Conservation (phyloP, 2,329 filamentous ascomycete genomes). For the Thelonectria blattea region DNA sequence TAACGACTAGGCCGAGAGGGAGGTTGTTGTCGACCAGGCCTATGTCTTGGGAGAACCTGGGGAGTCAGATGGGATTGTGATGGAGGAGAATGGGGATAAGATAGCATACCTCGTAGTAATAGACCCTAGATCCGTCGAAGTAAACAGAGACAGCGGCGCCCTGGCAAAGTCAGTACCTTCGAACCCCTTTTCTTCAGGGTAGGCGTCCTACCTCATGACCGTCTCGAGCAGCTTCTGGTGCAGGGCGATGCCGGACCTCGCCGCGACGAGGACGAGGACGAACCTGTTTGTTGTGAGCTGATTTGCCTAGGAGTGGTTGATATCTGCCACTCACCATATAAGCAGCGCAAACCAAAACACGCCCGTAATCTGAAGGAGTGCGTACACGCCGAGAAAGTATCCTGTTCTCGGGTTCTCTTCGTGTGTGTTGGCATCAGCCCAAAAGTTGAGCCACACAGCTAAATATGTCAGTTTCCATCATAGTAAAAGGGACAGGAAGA, state of each 20-base stretch:
- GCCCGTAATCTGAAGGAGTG: slow-evolving; percentile 31
- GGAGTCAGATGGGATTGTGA: not conserved
- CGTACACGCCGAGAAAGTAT: slow-evolving; percentile 37
- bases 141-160: slow-evolving; percentile 50
- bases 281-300: slow-evolving; percentile 31
- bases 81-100: not conserved
- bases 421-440: slow-evolving; percentile 33
- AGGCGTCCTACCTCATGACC: slow-evolving; percentile 24
- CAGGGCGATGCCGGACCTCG: slow-evolving; percentile 35
- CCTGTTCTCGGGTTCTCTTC: slow-evolving; percentile 10
- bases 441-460: slow-evolving; percentile 44
- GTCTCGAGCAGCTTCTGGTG: slow-evolving; percentile 35
- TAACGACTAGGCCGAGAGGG: slow-evolving; percentile 43
- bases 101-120: slow-evolving; percentile 47
- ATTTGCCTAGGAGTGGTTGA: no score
- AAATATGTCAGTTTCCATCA: not conserved
- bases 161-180: slow-evolving; percentile 28
- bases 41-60: slow-evolving; percentile 52
- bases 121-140: slow-evolving; percentile 47
- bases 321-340: slow-evolving; percentile 23
- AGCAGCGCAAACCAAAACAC: slow-evolving; percentile 31
- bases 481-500: no score
- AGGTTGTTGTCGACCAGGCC: slow-evolving; percentile 51
- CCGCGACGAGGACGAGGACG: slow-evolving; percentile 38
- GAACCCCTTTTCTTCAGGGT: rapidly evolving